A percentile compares a stretch with the other conserved stretches of the same genome.
phyloP scores from a whole-genome alignment of 1,284 basidiomycete species.

The Peniophora sp. region DNA sequence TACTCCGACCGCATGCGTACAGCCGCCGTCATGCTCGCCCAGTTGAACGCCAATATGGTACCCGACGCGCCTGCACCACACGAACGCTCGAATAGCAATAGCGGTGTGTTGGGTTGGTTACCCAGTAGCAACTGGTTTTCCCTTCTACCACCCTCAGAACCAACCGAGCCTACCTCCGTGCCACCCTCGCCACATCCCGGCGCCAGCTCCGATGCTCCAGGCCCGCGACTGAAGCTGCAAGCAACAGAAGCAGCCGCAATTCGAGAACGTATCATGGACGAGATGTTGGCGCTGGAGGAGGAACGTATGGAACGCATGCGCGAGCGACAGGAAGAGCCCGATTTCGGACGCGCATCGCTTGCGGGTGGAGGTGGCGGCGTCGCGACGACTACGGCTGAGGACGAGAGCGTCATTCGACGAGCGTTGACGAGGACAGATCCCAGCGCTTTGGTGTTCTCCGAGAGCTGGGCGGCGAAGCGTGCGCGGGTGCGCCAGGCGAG shows the following conservation, averaged over 20 bases:
- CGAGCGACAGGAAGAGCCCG: constrained; percentile 51
- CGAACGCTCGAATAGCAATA: constrained; percentile 19
- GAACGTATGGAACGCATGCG: constrained; percentile 95
- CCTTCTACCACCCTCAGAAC: constrained; percentile 19
- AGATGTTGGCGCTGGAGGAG: constrained; percentile 96
- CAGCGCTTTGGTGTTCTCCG: constrained; percentile 88
- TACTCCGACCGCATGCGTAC: constrained; percentile 98
- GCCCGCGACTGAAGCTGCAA: constrained; percentile 57
- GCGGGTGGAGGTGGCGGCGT: constrained; percentile 25
- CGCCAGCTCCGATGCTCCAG: constrained; percentile 13
- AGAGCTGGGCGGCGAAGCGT: constrained; percentile 95
- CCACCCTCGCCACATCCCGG: constrained; percentile 5
- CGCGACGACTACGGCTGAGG: constrained; percentile 66
- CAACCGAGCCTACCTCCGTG: not conserved
- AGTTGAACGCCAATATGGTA: constrained; percentile 81
- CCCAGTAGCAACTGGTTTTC: constrained; percentile 58
- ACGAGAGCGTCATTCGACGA: constrained; percentile 86
- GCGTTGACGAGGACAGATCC: constrained; percentile 98
- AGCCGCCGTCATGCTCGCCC: constrained; percentile 96
- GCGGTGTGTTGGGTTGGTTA: constrained; percentile 47
- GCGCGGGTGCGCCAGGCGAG: constrained; percentile 86
- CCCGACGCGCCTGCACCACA: constrained; percentile 37
- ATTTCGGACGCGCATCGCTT: constrained; percentile 33
- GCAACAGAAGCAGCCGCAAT: constrained; percentile 84
- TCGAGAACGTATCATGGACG: constrained; percentile 93